Evolutionary conservation across 1,284 basidiomycete species (phyloP), one percentile per base, ranked within the genome.

Genomic region (Malassezia nana): DNA sequence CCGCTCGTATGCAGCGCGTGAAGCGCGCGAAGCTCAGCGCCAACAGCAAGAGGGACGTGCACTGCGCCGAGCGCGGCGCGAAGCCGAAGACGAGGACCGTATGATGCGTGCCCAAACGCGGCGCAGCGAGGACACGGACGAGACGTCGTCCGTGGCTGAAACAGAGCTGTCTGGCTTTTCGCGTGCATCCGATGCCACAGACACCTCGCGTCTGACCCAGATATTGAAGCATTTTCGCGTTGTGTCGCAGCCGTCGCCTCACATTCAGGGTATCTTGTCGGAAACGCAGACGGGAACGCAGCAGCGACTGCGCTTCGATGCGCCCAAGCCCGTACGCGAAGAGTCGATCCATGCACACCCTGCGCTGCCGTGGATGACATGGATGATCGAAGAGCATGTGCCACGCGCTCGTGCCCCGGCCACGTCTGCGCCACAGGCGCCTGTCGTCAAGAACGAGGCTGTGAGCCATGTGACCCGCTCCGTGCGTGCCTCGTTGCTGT

Each of bases 31-130:
- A 20, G 41, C 31, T n/a, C 32, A 55, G 53, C 53, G 47, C 39
- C 10, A 33, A 22, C 33, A 25, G 42, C 38, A 46, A 33, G 54
- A 56, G 24, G 54, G 50, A 29, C 35, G 40, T 18, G 54, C 54
- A 7, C 44, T 50, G 6, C 44, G 50, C 31, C 54, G 54, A 15
- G 54, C 54, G 18, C 16, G 43, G 48, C 54, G 54, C 43, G 54
- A 56, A 31, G 49, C 38, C 15, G 54, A 56, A 13, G 54, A 56
- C 22, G 54, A 56, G 28, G 54, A 56, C 35, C 49, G 49, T 26
- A 29, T 51, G n/a, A 13, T 26, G 18, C 54, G 54, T 7, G 3
- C 29, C 12, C 24, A 30, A 2, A 32, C 29, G 22, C 53, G 53
- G 9, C 40, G 33, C n/a, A 22, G 7, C 18, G 49, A 56, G 22